phyloP scores from a whole-genome alignment of 805 yeast species.

The Candida succiphila region DNA sequence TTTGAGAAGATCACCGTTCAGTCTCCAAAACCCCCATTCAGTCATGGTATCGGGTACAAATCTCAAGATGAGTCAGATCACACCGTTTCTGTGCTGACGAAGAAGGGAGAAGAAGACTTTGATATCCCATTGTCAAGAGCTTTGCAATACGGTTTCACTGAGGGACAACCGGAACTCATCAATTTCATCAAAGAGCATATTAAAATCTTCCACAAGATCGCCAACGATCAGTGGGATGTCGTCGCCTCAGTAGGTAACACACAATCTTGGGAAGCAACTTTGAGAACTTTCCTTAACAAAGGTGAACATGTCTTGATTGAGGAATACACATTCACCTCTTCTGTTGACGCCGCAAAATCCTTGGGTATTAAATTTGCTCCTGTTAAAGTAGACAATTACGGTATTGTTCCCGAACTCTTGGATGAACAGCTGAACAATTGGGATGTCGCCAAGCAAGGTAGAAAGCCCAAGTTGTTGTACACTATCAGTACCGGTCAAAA shows the following conservation, averaged over 20 bases:
- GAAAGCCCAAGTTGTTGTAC: conserved; percentile 80
- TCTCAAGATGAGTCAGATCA: conserved; percentile 32
- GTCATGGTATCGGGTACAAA: conserved; percentile 63
- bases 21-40: conserved; percentile 74
- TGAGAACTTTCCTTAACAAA: conserved; percentile 45
- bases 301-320: conserved; percentile 69
- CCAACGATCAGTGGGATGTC: conserved; percentile 65
- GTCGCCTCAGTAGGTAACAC: conserved; percentile 80
- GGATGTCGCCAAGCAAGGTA: conserved; percentile 33
- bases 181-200: conserved; percentile 73
- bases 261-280: conserved; percentile 80
- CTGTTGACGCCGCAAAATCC: conserved; percentile 59
- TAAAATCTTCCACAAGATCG: conserved; percentile 35
- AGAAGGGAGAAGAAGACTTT: conserved; percentile 32
- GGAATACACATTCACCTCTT: conserved; percentile 67
- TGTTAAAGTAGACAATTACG: conserved; percentile 53
- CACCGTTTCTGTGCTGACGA: conserved; percentile 22
- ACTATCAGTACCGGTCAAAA: conserved; percentile 95
- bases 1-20: conserved; percentile 66
- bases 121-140: conserved; percentile 74
- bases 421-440: conserved; percentile 48
- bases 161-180: conserved; percentile 67
- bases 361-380: conserved; percentile 57
- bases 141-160: conserved; percentile 86
- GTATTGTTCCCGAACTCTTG: conserved; percentile 51